These are phyloP conservation scores for Pouteria campechiana DNA, from an alignment of 179 eudicot genomes.

Conservation along the genomic window DNA sequence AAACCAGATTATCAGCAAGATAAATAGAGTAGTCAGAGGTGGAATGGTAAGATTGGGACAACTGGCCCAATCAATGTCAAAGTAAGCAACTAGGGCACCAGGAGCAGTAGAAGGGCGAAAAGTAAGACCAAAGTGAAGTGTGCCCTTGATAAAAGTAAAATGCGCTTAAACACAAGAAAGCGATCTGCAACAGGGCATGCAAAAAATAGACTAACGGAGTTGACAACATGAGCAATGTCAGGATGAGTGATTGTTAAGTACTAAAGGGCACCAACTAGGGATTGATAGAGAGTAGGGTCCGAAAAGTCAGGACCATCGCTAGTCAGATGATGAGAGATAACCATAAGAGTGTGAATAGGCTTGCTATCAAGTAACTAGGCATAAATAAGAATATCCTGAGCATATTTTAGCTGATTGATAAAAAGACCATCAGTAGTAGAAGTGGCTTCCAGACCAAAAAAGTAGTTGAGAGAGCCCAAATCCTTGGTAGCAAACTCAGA, in stretches of 20 bases:
- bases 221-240: not conserved
- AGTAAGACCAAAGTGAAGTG: too few relatives aligned
- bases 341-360: not conserved
- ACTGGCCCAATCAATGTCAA: too few relatives aligned
- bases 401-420: not conserved
- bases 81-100: too few relatives aligned
- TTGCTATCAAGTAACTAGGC: not conserved
- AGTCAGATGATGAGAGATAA: not conserved
- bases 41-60: too few relatives aligned
- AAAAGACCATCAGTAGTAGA: not conserved
- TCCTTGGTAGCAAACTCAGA: too few relatives aligned
- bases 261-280: not conserved
- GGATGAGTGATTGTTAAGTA: too few relatives aligned
- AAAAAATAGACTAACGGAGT: not conserved
- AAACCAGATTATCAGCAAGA: not conserved
- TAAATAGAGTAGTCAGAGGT: not conserved
- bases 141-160: not conserved
- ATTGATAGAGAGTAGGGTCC: not conserved
- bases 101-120: too few relatives aligned
- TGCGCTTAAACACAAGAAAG: not conserved
- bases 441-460: not conserved
- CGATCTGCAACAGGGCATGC: not conserved
- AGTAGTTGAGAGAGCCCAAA: not conserved
- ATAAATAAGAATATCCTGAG: not conserved
- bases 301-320: not conserved